Conservation (phyloP, 768 basidiomycete species). For the Lentinus tigrinus region DNA sequence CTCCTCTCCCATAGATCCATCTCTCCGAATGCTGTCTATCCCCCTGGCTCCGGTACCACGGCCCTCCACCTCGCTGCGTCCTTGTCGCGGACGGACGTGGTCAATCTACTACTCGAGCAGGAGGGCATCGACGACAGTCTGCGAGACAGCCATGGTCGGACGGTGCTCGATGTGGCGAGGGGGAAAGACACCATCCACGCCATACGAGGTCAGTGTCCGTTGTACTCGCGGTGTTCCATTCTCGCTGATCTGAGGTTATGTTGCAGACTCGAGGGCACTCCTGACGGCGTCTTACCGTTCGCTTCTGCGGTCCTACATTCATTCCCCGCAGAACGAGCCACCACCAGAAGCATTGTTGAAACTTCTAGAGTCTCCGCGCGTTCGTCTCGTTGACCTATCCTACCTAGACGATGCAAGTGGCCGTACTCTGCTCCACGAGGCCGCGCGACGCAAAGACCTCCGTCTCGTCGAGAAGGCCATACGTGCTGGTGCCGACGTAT, state of each 20-base stretch:
- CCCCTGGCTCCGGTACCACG: conserved; percentile 67
- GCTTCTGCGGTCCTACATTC: conserved; percentile 68
- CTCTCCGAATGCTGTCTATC: conserved; percentile 76
- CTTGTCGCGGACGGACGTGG: conserved; percentile 69
- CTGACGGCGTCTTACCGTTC: conserved; percentile 75
- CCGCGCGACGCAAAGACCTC: conserved; percentile 77
- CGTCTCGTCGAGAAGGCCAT: conserved; percentile 81
- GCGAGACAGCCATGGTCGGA: conserved; percentile 63
- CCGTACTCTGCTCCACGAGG: conserved; percentile 81
- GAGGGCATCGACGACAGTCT: conserved; percentile 78
- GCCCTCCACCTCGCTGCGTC: conserved; percentile 75
- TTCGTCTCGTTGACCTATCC: conserved; percentile 70
- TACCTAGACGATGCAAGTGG: conserved; percentile 81
- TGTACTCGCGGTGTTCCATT: background rate
- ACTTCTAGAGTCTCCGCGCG: conserved; percentile 70
- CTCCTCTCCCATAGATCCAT: conserved; percentile 73
- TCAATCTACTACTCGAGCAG: conserved; percentile 76
- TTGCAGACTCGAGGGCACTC: conserved; percentile 71
- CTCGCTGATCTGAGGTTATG: background rate
- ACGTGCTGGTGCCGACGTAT: conserved; percentile 85
- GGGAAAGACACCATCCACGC: conserved; percentile 62
- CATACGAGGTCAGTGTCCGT: conserved; percentile 58
- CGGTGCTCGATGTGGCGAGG: conserved; percentile 70
- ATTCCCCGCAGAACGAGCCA: conserved; percentile 46
- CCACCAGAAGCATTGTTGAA: conserved; percentile 42